Evolutionary conservation across 164 flowering plant genomes (phyloP), one percentile per base, ranked within the genome.

Genomic region (Stephania cephalantha): DNA sequence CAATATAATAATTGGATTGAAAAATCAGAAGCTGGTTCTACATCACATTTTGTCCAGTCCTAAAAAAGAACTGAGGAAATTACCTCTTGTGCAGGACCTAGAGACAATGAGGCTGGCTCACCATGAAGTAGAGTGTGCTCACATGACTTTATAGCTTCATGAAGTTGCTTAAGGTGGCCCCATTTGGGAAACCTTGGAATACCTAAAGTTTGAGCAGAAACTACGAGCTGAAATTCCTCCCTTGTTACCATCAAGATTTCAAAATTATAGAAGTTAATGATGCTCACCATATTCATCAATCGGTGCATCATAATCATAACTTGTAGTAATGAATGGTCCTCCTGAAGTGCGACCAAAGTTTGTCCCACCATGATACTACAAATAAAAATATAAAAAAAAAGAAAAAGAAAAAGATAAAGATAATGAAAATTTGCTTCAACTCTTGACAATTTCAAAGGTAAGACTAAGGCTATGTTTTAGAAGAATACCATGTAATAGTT

Each of bases 221-320:
- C 64, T 46, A 18, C 18, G 20, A 71, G 22, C 13, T 46, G 12
- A 4, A 3, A 6, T 15, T 46, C 20, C 31, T 71, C 18, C 53
- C 44, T 50, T 25, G 20, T 52, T 20, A 9, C 52, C 52, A 12
- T 69, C 35, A 52, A 71, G 50, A 17, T 15, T 45, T 73, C 70
- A 75, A 45, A 35, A 45, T 42, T 31, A 31, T 35, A 25, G 8
- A 44, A 65, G 63, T 46, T 4, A 45, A 15, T 3, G 15, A 50
- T 50, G 20, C 83, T 77, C 61, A 96, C 99, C 99, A 79, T 96
- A 96, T 81, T 96, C 99, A 85, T 96, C 99, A 80, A 95, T 91
- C n/a, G 99, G 99, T 74, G 99, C 99, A 79, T 95, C 95, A 84
- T 95, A 95, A 79, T 95, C 99, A 78, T 95, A 95, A 83, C 99